Evolutionary conservation across 306 rosid species (phyloP).

Genomic region (Hippophae rhamnoides): DNA sequence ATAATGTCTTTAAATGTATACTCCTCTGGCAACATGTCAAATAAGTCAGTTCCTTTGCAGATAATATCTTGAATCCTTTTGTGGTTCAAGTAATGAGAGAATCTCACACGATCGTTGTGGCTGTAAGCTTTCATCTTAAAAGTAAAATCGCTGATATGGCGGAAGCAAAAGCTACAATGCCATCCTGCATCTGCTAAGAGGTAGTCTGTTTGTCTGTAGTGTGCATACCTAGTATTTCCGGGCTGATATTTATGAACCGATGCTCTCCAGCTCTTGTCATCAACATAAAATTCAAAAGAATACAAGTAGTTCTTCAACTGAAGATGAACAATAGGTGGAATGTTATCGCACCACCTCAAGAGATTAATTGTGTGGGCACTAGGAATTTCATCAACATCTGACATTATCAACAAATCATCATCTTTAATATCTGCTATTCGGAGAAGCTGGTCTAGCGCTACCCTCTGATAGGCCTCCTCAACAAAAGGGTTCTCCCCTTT

Average conservation of each 20-base stretch:
- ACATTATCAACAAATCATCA: conserved; percentile 78
- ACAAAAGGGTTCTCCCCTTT: conserved; percentile 71
- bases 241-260: conserved; percentile 48
- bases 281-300: conserved; percentile 60
- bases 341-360: conserved; percentile 72
- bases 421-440: conserved; percentile 62
- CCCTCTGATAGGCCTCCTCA: conserved; percentile 80
- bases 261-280: conserved; percentile 70
- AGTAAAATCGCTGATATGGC: conserved; percentile 48
- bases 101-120: conserved; percentile 63
- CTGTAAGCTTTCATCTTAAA: conserved; percentile 91
- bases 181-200: conserved; percentile 66
- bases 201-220: conserved; percentile 50
- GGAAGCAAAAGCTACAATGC: conserved; percentile 92
- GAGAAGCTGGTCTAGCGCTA: conserved; percentile 61
- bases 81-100: conserved; percentile 57
- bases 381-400: conserved; percentile 89
- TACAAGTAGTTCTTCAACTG: conserved; percentile 63
- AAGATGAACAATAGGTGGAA: conserved; percentile 63
- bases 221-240: conserved; percentile 60
- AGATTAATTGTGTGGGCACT: conserved; percentile 82
- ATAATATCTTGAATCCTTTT: conserved; percentile 59
- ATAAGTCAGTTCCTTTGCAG: conserved; percentile 65
- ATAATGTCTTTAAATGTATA: conserved; percentile 74
- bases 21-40: conserved; percentile 86